Evolutionary conservation across 1,139 yeast species (phyloP), one percentile per base, ranked within the genome.

Genomic region (Hemisphaericaspora subhashii): DNA sequence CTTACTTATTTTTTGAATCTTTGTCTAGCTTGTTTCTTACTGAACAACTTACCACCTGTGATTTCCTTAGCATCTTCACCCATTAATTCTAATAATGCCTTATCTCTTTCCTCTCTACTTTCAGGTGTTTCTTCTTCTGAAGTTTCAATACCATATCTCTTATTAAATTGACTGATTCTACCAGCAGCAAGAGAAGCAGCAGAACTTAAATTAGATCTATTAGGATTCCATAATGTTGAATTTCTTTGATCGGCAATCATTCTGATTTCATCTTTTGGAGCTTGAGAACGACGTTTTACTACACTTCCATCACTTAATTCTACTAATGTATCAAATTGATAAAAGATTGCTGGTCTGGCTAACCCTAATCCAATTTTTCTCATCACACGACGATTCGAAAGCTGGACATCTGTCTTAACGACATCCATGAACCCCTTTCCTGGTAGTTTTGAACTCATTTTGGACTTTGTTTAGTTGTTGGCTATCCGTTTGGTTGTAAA

Each of bases 281-380:
- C 89, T 50, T 86, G 96, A 0, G 96, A 82, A 54, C 87, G 75
- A 64, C 98, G 77, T 27, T 70, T 72, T 27, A 88, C 72, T 1
- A 95, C 95, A 22, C 96, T 85, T 2, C 98, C 98, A 59, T 92
- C 98, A 51, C 95, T 84, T 42, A 90, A 74, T 62, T 90, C 96
- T 10, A 92, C 90, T 34, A 76, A 66, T 29, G 94, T 86, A 47
- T 90, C 90, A 58, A 92, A 92, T 58, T 87, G 88, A 66, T 90
- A 79, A 64, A 87, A 90, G 33, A 90, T 85, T 31, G 96, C 89
- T 2, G 98, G 97, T 64, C 97, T 79, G 13, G 96, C 89, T 58
- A 83, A 83, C 36, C 96, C 96, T 44, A 79, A 67, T 48, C 67
- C 60, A 51, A 79, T 77, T 51, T 74, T 76, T 51, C 74, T 74